Evolutionary conservation across 768 basidiomycete genomes (phyloP).

Genomic region (Nidula microcarpa): DNA sequence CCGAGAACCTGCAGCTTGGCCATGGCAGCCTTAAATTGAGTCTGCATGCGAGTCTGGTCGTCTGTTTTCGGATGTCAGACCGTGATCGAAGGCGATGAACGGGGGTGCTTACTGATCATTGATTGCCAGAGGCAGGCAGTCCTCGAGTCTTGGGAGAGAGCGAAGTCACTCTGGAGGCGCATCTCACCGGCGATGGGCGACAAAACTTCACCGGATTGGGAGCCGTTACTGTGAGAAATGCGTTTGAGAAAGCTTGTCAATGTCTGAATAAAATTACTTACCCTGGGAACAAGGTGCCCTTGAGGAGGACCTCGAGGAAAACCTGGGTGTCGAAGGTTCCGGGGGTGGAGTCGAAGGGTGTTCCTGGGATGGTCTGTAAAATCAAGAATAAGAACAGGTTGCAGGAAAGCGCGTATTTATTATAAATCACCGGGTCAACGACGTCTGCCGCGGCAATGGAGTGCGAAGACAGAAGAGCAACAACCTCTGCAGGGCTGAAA

Average conservation of each 20-base stretch:
- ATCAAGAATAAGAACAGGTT: background rate
- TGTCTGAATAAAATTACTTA: background rate
- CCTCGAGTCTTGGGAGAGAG: slow-evolving; percentile 14
- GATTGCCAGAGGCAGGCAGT: slow-evolving; percentile 7
- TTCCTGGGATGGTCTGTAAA: slow-evolving; percentile 14
- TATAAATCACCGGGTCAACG: no score
- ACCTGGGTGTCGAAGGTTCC: slow-evolving; percentile 23
- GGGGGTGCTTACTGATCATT: background rate
- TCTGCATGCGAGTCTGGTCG: background rate
- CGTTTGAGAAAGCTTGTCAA: slow-evolving; percentile 2
- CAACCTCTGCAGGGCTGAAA: slow-evolving; percentile 15
- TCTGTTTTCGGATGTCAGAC: background rate
- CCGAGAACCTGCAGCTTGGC: background rate
- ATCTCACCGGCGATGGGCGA: slow-evolving; percentile 18
- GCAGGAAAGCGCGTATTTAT: no score
- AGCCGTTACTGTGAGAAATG: slow-evolving; percentile 1
- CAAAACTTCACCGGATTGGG: slow-evolving; percentile 15
- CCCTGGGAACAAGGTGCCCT: slow-evolving; percentile 16
- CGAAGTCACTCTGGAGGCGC: slow-evolving; percentile 18
- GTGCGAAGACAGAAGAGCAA: slow-evolving; percentile 19
- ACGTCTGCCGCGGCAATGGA: slow-evolving; percentile 16
- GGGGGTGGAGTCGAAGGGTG: slow-evolving; percentile 28
- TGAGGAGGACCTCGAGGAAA: slow-evolving; percentile 29
- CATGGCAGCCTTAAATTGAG: background rate
- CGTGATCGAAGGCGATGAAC: background rate